phyloP scores from a whole-genome alignment of 495 filamentous ascomycete species.

The Bathelium albidoporum region DNA sequence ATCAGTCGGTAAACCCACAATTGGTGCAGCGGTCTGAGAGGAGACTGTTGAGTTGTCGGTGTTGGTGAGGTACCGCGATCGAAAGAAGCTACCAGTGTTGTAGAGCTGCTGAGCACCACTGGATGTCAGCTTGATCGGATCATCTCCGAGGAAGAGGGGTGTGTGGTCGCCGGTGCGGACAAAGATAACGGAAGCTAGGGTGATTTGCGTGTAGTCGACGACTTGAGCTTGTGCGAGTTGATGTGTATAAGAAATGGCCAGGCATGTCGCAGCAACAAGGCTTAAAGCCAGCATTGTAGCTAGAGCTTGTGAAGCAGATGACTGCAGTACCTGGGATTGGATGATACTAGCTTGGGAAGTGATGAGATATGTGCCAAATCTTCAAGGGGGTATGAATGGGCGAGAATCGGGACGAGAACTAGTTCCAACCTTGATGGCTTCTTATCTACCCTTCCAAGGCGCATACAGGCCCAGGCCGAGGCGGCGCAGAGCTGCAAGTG shows the following conservation, averaged over 20 bases:
- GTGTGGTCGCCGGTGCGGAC: conserved; percentile 65
- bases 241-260: neutral
- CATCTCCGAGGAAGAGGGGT: conserved; percentile 40
- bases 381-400: neutral
- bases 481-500: conserved; percentile 9
- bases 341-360: neutral
- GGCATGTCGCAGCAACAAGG: neutral
- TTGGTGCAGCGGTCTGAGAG: conserved; percentile 25
- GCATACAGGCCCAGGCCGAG: no score
- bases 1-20: conserved; percentile 35
- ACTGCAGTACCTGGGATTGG: neutral
- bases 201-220: conserved; percentile 25
- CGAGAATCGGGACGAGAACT: neutral
- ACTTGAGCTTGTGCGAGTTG: neutral
- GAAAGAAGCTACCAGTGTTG: conserved; percentile 40
- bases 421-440: neutral
- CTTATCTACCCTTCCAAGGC: neutral
- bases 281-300: neutral
- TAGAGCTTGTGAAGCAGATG: neutral
- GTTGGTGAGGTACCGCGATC: conserved; percentile 18
- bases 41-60: conserved; percentile 21
- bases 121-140: conserved; percentile 46
- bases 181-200: conserved; percentile 62
- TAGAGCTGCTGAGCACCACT: conserved; percentile 60
- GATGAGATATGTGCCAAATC: neutral